Percentiles rank a stretch among this genome's conserved stretches.
These are phyloP conservation scores for Fusarium ambrosium DNA, from an alignment of 2,329 filamentous ascomycete species.

Conservation along the genomic window DNA sequence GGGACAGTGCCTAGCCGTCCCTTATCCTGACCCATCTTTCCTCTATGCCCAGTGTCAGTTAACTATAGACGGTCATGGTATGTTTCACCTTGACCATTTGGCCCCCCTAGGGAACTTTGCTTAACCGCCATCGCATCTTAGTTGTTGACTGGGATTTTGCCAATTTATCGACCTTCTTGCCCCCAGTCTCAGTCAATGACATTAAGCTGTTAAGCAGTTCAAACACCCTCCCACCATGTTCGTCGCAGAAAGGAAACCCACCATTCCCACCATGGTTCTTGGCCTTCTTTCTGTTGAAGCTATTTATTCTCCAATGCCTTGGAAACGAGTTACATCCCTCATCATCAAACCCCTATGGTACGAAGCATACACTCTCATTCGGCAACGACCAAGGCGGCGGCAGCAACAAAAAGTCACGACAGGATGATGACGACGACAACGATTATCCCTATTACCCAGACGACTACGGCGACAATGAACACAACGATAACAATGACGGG, in stretches of 20 bases:
- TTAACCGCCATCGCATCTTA: neutral
- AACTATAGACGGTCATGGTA: neutral
- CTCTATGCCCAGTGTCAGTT: neutral
- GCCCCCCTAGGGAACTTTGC: neutral
- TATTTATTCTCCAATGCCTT: neutral
- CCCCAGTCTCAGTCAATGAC: neutral
- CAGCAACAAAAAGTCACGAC: neutral
- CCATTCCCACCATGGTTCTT: neutral
- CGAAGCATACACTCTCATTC: neutral
- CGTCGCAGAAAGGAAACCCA: neutral
- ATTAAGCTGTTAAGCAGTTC: neutral
- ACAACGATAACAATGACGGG: neutral
- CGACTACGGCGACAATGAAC: neutral
- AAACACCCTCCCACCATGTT: neutral
- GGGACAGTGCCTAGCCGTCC: neutral
- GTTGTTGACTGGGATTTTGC: neutral
- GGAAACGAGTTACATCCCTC: neutral
- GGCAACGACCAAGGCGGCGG: neutral
- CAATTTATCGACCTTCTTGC: neutral
- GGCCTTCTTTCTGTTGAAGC: neutral
- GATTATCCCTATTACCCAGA: neutral
- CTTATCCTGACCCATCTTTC: neutral
- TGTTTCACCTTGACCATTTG: neutral
- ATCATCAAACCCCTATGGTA: neutral
- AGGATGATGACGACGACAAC: neutral